Evolutionary conservation across 192 early-diverging fungal species (phyloP).

Genomic region (Podila epicladia): DNA sequence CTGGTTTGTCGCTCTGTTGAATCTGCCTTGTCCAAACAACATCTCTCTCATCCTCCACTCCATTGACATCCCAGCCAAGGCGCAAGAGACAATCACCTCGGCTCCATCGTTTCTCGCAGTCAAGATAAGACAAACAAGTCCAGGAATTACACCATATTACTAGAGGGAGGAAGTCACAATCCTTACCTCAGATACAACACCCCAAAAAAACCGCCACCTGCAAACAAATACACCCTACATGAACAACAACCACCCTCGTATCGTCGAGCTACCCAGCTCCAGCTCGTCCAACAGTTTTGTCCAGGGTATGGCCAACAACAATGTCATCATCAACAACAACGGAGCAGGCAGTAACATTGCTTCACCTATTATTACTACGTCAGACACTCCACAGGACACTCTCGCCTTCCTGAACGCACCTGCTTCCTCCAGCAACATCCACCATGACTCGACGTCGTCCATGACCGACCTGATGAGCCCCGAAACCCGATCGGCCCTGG

Average conservation of each 20-base stretch:
- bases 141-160: too few species aligned
- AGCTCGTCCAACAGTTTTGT: constrained; percentile 10
- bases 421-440: background rate
- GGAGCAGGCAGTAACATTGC: background rate
- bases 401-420: background rate
- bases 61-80: too few species aligned
- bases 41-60: too few species aligned
- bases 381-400: constrained; percentile 1
- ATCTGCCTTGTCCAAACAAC: too few species aligned
- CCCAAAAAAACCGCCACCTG: too few species aligned
- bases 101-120: too few species aligned
- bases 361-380: constrained; percentile 19
- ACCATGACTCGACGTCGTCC: background rate
- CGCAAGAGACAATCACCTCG: too few species aligned
- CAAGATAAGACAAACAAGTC: too few species aligned
- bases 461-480: constrained; percentile 3
- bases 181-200: too few species aligned
- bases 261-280: constrained; percentile 30
- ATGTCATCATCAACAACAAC: background rate
- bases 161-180: too few species aligned
- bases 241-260: constrained; percentile 15
- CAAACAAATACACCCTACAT: background rate
- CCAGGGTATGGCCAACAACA: constrained; percentile 2
- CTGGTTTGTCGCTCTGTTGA: too few species aligned
- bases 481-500: constrained; percentile 7